Evolutionary conservation across 176 grass and related monocot species (phyloP).

Genomic region (Echinochloa phyllopogon): DNA sequence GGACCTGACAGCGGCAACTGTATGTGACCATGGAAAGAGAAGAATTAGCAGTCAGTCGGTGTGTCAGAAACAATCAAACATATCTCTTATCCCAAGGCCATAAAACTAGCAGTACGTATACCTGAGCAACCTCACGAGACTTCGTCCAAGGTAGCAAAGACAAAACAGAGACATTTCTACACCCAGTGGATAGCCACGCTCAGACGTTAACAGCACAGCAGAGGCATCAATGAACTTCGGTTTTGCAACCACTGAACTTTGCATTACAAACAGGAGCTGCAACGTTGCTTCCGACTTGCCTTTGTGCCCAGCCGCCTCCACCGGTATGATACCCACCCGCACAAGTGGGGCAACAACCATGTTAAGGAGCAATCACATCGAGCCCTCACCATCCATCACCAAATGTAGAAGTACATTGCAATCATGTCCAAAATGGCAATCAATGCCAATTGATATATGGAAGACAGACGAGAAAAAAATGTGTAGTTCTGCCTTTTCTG

Average conservation of each 20-base stretch:
- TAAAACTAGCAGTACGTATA: conserved; percentile 32
- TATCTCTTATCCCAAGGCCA: conserved; percentile 26
- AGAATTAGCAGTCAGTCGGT: neutral
- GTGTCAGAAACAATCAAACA: conserved; percentile 43
- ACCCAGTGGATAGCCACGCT: neutral
- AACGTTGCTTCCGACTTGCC: neutral
- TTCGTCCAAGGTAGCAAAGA: neutral
- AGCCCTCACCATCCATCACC: conserved; percentile 7
- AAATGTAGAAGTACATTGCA: conserved; percentile 23
- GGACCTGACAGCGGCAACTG: conserved; percentile 48
- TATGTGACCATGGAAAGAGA: conserved; percentile 58
- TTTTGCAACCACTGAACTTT: neutral
- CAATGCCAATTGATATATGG: conserved; percentile 15
- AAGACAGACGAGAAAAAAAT: conserved; percentile 12
- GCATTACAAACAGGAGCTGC: conserved; percentile 2
- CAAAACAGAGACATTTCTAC: neutral
- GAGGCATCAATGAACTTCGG: neutral
- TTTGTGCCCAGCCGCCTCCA: neutral
- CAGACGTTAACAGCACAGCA: neutral
- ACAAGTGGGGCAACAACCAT: neutral
- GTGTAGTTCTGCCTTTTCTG: conserved; percentile 13
- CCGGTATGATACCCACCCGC: neutral
- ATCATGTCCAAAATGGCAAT: conserved; percentile 9
- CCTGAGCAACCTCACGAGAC: conserved; percentile 14
- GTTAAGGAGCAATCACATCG: neutral